Base-by-base conservation (phyloP, 768 basidiomycete genomes). In the Mycena olivaceomarginata region DNA sequence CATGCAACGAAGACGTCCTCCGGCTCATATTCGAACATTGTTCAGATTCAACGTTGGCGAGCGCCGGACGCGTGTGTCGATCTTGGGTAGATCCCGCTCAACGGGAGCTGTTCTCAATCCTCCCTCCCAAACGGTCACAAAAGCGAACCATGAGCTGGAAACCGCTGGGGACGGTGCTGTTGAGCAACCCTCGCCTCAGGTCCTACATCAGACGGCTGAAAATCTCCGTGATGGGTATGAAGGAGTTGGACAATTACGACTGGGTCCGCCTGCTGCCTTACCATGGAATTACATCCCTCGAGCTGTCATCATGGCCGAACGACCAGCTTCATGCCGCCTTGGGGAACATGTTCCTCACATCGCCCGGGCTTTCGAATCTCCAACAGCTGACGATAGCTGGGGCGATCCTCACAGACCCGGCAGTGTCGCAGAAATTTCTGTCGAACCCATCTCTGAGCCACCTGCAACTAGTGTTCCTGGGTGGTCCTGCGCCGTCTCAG, bases 11-110 rank as follows among this genome's bases (percentile, higher is more conserved):
- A 40, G 67, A 67, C 37, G 15, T 20, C n/a, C 48, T 67, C 31
- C 48, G 67, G 4, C 31, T 67, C 31, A 67, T 67, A 51, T 67
- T 67, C 12, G 67, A 67, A 39, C 37, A 37, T 7, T 67, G 48
- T n/a, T 53, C 31, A 11, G 25, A 53, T 10, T 51, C 67, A 11
- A 53, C 67, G 0, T 11, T 67, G 7, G 67, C 67, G 2, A 13
- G 2, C 37, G 67, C 67, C 18, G 67, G 48, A 4, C 53, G 67
- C 6, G 67, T 67, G 18, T 67, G 67, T 18, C 25, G 37, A 39
- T 2, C 31, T n/a, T 67, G 67, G 67, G 20, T 20, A 16, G 6
- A 20, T 5, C 67, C 67, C 6, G 67, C 67, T 0, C 67, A 67
- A 16, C 6, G 11, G 41, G 66, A 67, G 31, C 46, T 67, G 16